A percentile compares a stretch with the other conserved stretches of the same genome.
phyloP scores from a whole-genome alignment of 768 basidiomycete species.

The Phlegmacium glaucopus region DNA sequence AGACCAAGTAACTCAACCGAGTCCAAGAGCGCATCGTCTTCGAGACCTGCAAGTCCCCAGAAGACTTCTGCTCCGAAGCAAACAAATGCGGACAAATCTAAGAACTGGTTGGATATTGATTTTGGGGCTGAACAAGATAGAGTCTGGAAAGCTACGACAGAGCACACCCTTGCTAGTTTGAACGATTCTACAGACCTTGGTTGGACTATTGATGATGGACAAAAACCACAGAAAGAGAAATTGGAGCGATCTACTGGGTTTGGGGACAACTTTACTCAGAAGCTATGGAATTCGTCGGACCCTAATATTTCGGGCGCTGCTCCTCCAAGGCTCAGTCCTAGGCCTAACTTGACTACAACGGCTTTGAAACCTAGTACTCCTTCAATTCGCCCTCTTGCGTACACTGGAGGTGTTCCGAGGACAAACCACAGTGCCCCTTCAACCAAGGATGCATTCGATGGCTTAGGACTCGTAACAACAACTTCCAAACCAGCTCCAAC shows the following conservation, averaged over 20 bases:
- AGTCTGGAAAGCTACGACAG: constrained; percentile 38
- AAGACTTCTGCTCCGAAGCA: constrained; percentile 14
- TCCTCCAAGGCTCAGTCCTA: constrained; percentile 18
- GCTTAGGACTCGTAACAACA: constrained; percentile 52
- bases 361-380: constrained; percentile 13
- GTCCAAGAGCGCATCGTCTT: constrained; percentile 16
- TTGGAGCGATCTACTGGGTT: constrained; percentile 41
- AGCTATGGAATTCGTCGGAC: constrained; percentile 52
- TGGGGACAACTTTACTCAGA: constrained; percentile 64
- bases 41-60: constrained; percentile 32
- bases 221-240: constrained; percentile 11
- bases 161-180: constrained; percentile 9
- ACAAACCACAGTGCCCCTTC: constrained; percentile 13
- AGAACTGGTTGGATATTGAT: constrained; percentile 34
- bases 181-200: constrained; percentile 26
- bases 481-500: constrained; percentile 54
- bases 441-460: constrained; percentile 72
- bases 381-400: constrained; percentile 24
- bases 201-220: constrained; percentile 35
- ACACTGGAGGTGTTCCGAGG: constrained; percentile 15
- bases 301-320: constrained; percentile 18
- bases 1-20: constrained; percentile 44
- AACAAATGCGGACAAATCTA: constrained; percentile 10
- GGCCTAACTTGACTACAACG: constrained; percentile 13
- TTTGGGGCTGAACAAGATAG: constrained; percentile 42